These are phyloP conservation scores for Alternaria incomplexa DNA, from an alignment of 2,329 filamentous ascomycete genomes.

Conservation along the genomic window DNA sequence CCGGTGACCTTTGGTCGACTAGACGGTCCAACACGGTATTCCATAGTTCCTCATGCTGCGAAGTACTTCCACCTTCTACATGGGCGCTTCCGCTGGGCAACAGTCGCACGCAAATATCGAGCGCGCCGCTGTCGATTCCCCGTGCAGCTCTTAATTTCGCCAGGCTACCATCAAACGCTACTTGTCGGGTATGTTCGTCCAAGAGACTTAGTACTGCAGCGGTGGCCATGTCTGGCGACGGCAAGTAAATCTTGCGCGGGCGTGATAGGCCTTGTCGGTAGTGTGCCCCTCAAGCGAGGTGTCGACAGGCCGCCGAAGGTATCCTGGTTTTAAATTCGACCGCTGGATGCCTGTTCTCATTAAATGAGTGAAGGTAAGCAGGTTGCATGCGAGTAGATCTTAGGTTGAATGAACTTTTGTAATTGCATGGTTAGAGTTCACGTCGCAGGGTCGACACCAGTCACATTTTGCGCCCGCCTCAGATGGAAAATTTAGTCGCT, in stretches of 20 bases:
- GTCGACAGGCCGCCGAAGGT: background rate
- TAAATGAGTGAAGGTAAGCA: background rate
- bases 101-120: constrained; percentile 29
- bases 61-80: background rate
- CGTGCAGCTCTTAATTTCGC: constrained; percentile 20
- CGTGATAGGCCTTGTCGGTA: background rate
- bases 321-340: background rate
- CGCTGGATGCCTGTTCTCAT: background rate
- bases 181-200: constrained; percentile 23
- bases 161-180: constrained; percentile 33
- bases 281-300: background rate
- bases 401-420: background rate
- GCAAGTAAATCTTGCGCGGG: background rate
- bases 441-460: background rate
- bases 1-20: constrained; percentile 13
- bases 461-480: constrained; percentile 4
- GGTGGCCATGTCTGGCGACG: constrained; percentile 8
- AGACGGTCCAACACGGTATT: constrained; percentile 28
- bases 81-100: constrained; percentile 12
- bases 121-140: constrained; percentile 26
- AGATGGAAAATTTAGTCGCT: constrained; percentile 11
- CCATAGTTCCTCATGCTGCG: constrained; percentile 15
- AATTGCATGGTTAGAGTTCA: background rate
- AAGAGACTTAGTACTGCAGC: constrained; percentile 31
- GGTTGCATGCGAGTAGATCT: background rate